Base-by-base conservation (phyloP, 2,329 filamentous ascomycete species). In the Tolypocladium endophyticum region DNA sequence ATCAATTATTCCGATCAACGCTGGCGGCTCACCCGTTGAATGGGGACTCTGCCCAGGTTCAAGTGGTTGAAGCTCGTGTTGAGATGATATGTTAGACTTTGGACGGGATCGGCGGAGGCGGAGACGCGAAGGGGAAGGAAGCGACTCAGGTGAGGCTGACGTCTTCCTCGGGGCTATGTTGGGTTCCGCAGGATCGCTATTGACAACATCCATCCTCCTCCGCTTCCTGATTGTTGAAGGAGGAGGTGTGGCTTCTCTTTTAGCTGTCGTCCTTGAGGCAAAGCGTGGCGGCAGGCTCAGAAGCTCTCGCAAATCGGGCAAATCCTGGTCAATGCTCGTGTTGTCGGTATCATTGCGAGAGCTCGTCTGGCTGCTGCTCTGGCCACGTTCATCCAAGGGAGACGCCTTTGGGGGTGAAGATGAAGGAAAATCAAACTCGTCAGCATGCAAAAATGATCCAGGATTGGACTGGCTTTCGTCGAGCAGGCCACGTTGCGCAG, bases 291-390 rank as follows among this genome's bases (percentile, higher is more conserved):
- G 63, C 23, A 64, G 65, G 16, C 57, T 67, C 1, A 74, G 54
- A 8, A 75, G 63, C n/a, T 76, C 71, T 16, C 71, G 66, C 14
- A 77, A 55, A 7, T 70, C 64, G 43, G 76, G 76, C 30, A 77
- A 64, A 25, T 77, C 75, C 33, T 72, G 70, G 4, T 71, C 74
- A 30, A 76, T 57, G 58, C 73, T 76, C 4, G 74, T 76, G 41
- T 66, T 67, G 30, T 76, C 72, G 2, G 73, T 76, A 2, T 74
- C 70, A 4, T 61, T 67, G n/a, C 61, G 64, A 18, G 71, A 73
- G 60, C 71, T 74, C 16, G 65, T 60, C 55, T 71, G 72, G 41
- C 72, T 77, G 60, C 72, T 75, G 6, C 64, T 64, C 2, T 63
- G 66, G 25, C 62, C 66, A 33, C 59, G 66, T 12, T 67, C 60